phyloP scores from a whole-genome alignment of 495 filamentous ascomycete genomes.

The Lindgomyces ingoldianus region DNA sequence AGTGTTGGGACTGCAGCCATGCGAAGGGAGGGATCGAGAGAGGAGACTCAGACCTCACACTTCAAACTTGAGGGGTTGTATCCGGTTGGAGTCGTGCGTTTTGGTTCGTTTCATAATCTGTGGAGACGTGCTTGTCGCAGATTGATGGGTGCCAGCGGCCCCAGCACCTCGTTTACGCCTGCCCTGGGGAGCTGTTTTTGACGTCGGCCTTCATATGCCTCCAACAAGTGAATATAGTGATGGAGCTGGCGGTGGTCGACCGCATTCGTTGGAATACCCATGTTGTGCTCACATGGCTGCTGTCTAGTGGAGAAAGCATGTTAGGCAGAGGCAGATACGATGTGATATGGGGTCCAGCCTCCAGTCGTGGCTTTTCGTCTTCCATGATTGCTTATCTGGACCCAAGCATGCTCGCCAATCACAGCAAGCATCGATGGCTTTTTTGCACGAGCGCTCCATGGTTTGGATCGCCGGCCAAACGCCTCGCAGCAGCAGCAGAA shows the following conservation, averaged over 20 bases:
- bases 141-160: too few relatives aligned
- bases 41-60: neutral
- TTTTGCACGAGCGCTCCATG: neutral
- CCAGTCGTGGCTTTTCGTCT: neutral
- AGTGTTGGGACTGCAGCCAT: too few relatives aligned
- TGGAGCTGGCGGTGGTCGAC: neutral
- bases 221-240: neutral
- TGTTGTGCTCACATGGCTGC: too few relatives aligned
- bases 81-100: neutral
- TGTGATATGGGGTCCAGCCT: too few relatives aligned
- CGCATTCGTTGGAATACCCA: too few relatives aligned
- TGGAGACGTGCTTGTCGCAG: neutral
- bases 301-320: too few relatives aligned
- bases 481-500: neutral
- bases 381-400: slow-evolving; percentile 3
- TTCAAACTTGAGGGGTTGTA: neutral
- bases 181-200: neutral
- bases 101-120: neutral
- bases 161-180: neutral
- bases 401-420: neutral
- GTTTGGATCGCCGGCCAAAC: neutral
- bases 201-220: neutral
- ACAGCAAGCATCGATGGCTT: neutral
- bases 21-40: too few relatives aligned
- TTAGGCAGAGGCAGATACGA: too few relatives aligned